Evolutionary conservation across 495 filamentous ascomycete species (phyloP), one percentile per base, ranked within the genome.

Genomic region (Neurospora hispaniola): DNA sequence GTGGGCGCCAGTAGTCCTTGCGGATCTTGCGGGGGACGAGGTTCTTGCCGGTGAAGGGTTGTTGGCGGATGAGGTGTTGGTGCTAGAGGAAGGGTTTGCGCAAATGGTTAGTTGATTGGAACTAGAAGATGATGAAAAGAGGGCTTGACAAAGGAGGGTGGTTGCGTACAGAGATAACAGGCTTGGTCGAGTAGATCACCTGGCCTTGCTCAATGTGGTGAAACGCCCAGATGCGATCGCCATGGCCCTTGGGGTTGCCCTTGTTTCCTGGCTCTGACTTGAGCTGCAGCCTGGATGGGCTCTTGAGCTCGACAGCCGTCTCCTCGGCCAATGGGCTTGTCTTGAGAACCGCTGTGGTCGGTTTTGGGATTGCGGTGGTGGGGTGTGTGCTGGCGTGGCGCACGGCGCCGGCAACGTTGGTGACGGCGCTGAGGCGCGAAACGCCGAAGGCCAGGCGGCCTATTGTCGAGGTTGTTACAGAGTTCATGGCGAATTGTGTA

Each of bases 31-130:
- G 79, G 5, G 94, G 94, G 42, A 91, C 86, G 74, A 92, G 91
- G 78, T 99, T 96, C 83, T 97, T 97, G 85, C 94, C 96, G 70
- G 93, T 90, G 86, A 89, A 97, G 75, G 93, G 85, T 73, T 97
- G 82, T 82, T 99, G 96, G 69, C 85, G 84, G 71, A 96, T 81
- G 72, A 89, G 83, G 73, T 84, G 86, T 81, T 88, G 88, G 83
- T 91, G 86, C 91, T 93, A 72, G 31, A 70, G 69, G 23, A 41
- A 18, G 69, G 71, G n/a, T 44, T 44, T 44, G 18, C n/a, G n/a
- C 69, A 54, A 54, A 72, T 68, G 66, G 59, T 31, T 20, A 20
- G 71, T 70, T 73, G 69, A 69, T 39, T 27, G 43, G 18, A 18
- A 46, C 43, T 46, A n/a, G 9, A n/a, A n/a, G 18, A 18, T 46